Conservation (phyloP, 2,329 filamentous ascomycete species). For the Gnomoniopsis sp. region DNA sequence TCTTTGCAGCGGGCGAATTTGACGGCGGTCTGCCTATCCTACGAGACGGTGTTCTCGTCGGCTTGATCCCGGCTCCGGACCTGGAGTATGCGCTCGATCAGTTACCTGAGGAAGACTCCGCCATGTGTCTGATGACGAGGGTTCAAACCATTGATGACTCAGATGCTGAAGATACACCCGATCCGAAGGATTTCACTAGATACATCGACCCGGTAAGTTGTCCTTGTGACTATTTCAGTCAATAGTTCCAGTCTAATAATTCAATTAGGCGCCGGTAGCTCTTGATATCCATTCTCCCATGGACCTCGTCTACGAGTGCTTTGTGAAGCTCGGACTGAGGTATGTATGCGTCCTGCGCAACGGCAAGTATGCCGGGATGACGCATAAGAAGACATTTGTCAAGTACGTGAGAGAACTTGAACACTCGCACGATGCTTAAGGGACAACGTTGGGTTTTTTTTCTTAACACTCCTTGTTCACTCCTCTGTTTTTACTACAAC, state of each 20-base stretch:
- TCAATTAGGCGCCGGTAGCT: constrained; percentile 70
- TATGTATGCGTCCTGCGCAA: constrained; percentile 88
- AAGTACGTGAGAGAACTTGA: constrained; percentile 87
- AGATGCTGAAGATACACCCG: constrained; percentile 50
- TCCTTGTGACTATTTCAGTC: not conserved
- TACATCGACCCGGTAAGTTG: constrained; percentile 81
- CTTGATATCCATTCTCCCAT: constrained; percentile 87
- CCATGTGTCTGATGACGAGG: constrained; percentile 78
- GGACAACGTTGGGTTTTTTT: not conserved
- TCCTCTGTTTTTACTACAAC: not conserved
- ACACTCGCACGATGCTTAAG: constrained; percentile 31
- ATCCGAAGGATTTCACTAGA: constrained; percentile 81
- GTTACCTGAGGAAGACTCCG: constrained; percentile 69
- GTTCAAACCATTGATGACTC: constrained; percentile 60
- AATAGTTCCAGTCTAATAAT: not conserved
- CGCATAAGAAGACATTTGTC: constrained; percentile 96
- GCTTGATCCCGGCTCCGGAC: constrained; percentile 89
- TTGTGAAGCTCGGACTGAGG: constrained; percentile 86
- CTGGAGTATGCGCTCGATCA: constrained; percentile 89
- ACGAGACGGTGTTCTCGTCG: constrained; percentile 74
- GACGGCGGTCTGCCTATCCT: constrained; percentile 90
- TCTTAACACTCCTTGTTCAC: not conserved
- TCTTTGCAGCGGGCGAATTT: constrained; percentile 83
- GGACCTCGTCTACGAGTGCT: constrained; percentile 95
- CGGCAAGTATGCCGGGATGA: constrained; percentile 82